phyloP scores from a whole-genome alignment of 2,329 filamentous ascomycete genomes.

The Beauveria brongniartii region DNA sequence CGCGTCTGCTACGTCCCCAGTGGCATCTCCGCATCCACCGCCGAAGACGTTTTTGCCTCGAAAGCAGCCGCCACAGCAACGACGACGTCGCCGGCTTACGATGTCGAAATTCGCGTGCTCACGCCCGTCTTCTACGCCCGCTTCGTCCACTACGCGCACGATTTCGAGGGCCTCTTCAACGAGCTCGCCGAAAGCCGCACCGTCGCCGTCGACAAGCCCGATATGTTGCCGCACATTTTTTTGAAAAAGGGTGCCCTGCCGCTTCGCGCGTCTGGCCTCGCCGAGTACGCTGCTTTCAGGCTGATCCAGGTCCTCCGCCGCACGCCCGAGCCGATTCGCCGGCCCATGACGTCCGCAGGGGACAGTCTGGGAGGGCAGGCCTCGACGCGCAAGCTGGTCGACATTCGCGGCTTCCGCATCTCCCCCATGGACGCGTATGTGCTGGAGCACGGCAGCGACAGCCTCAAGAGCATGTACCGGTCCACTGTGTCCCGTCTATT shows the following conservation, averaged over 20 bases:
- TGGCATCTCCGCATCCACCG: slow-evolving; percentile 26
- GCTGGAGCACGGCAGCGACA: slow-evolving; percentile 22
- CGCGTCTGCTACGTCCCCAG: slow-evolving; percentile 46
- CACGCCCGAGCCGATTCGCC: slow-evolving; percentile 32
- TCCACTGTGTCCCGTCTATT: slow-evolving; percentile 33
- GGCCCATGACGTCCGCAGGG: slow-evolving; percentile 32
- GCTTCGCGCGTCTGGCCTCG: slow-evolving; percentile 25
- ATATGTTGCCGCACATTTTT: slow-evolving; percentile 39
- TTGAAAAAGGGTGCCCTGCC: slow-evolving; percentile 29
- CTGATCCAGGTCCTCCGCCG: slow-evolving; percentile 36
- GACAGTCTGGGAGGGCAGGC: slow-evolving; percentile 5
- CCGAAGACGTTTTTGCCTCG: background rate
- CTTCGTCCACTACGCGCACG: slow-evolving; percentile 54
- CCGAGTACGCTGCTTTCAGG: slow-evolving; percentile 34
- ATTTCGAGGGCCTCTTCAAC: slow-evolving; percentile 52
- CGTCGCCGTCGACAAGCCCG: slow-evolving; percentile 46
- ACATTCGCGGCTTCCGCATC: slow-evolving; percentile 40
- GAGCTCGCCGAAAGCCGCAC: slow-evolving; percentile 53
- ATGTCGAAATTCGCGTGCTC: slow-evolving; percentile 48
- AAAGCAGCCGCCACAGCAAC: background rate
- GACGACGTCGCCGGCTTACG: background rate
- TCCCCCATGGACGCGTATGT: slow-evolving; percentile 45
- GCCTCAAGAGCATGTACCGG: slow-evolving; percentile 27
- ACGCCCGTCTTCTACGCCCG: slow-evolving; percentile 61
- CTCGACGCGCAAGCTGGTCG: slow-evolving; percentile 17